Evolutionary conservation across 176 grass and related monocot species (phyloP).

Genomic region (Oryza meyeriana): DNA sequence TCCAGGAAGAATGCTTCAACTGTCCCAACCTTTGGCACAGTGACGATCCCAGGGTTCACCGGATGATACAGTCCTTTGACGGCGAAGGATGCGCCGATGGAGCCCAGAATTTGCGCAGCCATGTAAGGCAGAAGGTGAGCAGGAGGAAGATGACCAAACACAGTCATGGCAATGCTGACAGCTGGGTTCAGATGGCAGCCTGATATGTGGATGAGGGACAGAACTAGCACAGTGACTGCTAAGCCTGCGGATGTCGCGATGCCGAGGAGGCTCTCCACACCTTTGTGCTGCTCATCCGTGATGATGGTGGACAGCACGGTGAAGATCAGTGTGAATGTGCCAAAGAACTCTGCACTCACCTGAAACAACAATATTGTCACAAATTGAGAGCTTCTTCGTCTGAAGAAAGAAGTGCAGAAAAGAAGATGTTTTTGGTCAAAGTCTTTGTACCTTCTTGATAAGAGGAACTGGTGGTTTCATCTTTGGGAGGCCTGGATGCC

Average conservation of each 20-base stretch:
- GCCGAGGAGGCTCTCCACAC: constrained; percentile 41
- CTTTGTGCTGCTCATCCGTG: constrained; percentile 51
- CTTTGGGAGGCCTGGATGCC: constrained; percentile 11
- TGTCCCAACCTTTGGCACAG: constrained; percentile 40
- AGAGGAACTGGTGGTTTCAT: constrained; percentile 12
- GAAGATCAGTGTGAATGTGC: constrained; percentile 69
- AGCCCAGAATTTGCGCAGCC: constrained; percentile 45
- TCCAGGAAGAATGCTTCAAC: constrained; percentile 67
- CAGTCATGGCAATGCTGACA: constrained; percentile 55
- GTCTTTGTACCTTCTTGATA: constrained; percentile 23
- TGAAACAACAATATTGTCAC: not conserved
- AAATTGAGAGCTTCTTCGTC: not conserved
- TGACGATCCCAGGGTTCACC: constrained; percentile 39
- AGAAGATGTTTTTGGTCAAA: not conserved
- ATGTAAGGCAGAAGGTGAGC: constrained; percentile 45
- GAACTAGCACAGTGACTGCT: constrained; percentile 46
- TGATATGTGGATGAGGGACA: constrained; percentile 60
- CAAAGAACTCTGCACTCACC: constrained; percentile 51
- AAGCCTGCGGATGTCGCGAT: constrained; percentile 45
- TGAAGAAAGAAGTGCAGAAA: not conserved
- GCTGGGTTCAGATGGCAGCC: constrained; percentile 76
- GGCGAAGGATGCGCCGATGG: constrained; percentile 42
- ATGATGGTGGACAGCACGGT: constrained; percentile 54
- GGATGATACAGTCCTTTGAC: constrained; percentile 53
- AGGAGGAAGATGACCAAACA: constrained; percentile 47